phyloP scores from a whole-genome alignment of 140 eudicot species.

The Cichorium intybus region DNA sequence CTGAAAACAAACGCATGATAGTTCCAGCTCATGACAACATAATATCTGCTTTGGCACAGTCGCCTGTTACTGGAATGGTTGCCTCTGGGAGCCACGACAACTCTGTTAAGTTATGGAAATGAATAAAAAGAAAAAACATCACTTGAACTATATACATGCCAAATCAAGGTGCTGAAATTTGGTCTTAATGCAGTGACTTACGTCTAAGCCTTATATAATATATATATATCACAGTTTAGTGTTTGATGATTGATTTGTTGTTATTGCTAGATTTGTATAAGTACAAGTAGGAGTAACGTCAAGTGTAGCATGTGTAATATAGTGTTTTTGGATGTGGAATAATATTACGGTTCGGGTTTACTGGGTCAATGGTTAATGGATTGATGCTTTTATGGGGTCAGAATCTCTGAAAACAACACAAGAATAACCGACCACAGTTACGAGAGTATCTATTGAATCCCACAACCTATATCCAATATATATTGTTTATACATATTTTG shows the following conservation, averaged over 20 bases:
- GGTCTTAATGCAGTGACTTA: conserved; percentile 18
- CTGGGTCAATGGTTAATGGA: neutral
- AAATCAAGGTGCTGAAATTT: conserved; percentile 6
- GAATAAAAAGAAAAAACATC: neutral
- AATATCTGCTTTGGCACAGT: conserved; percentile 78
- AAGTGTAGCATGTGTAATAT: conserved; percentile 19
- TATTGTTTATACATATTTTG: too few relatives aligned
- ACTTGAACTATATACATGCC: conserved; percentile 1
- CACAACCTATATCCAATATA: too few relatives aligned
- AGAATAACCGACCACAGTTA: too few relatives aligned
- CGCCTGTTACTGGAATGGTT: conserved; percentile 92
- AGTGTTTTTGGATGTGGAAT: conserved; percentile 10
- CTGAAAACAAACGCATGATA: conserved; percentile 92
- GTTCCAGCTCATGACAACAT: conserved; percentile 89
- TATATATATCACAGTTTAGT: neutral
- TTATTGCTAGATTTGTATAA: conserved; percentile 18
- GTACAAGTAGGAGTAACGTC: conserved; percentile 22
- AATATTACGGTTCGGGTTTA: conserved; percentile 12
- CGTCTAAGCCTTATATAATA: neutral
- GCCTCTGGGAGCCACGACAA: conserved; percentile 98
- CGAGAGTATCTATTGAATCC: too few relatives aligned
- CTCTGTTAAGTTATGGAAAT: conserved; percentile 90
- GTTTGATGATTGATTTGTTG: conserved; percentile 14
- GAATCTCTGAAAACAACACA: too few relatives aligned
- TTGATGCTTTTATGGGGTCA: too few relatives aligned